Evolutionary conservation across 2,329 filamentous ascomycete genomes (phyloP), one percentile per base, ranked within the genome.

Genomic region (Pseudocercospora crystallina): DNA sequence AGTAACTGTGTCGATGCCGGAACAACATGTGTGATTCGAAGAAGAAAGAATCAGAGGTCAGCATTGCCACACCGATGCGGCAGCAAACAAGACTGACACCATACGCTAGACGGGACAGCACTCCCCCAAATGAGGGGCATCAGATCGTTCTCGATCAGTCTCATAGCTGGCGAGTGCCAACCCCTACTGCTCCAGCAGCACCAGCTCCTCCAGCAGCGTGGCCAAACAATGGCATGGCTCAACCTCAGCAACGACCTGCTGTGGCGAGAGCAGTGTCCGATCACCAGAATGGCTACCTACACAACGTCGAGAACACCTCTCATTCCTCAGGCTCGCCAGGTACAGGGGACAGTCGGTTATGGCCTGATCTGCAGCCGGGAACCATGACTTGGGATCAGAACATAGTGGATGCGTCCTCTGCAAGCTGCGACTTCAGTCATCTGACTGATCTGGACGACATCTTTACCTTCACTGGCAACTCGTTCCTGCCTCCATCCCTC

Each of bases 41-140:
- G 56, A 5, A 41, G 58, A 17, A 60, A 60, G 49, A 58, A 58
- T 33, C 56, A 60, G 39, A 56, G 58, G 58, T 57, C 29, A 43
- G 42, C 20, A 5, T 12, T 10, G 32, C 30, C 8, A 12, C 38
- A 20, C 40, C 17, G 26, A 13, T 43, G 34, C 30, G 34, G 47
- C 41, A 26, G 20, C 3, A 26, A 3, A 38, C 29, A 30, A 32
- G 36, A 31, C 29, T 30, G 31, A 38, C 36, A 43, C 31, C 43
- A 34, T 43, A 39, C 43, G 43, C 54, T 47, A 60, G 57, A 45
- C 52, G 57, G 30, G 57, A 60, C 29, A 51, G 50, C 26, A 60
- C 57, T 34, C 57, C 57, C 8, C 57, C 55, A 13, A 43, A 58
- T 36, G 45, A 57, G 30, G 54, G 42, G 8, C 54, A 57, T 32